These are phyloP conservation scores for Pythium biforme DNA, from an alignment of 352 stramenopile genomes.

Conservation along the genomic window DNA sequence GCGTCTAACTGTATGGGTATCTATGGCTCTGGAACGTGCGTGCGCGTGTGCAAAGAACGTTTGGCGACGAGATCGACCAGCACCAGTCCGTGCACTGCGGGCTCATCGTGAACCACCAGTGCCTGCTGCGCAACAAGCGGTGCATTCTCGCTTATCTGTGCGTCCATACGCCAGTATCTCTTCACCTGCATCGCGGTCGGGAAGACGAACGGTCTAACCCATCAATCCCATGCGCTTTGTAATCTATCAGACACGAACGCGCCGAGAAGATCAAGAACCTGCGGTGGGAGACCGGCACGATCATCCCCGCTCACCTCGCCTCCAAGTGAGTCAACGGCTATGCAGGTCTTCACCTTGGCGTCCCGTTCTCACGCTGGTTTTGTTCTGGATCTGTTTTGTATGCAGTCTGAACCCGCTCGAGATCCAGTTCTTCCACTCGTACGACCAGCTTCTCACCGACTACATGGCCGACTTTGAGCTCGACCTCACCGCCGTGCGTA, in stretches of 20 bases:
- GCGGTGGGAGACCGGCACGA: conserved; percentile 88
- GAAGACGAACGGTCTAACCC: no score
- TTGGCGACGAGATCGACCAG: conserved; percentile 60
- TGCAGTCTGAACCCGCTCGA: conserved; percentile 78
- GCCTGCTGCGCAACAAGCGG: conserved; percentile 89
- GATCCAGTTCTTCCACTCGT: conserved; percentile 89
- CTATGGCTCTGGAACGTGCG: no score
- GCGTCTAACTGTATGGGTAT: background rate
- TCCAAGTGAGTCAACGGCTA: conserved; percentile 44
- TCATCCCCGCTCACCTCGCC: conserved; percentile 75
- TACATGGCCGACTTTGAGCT: conserved; percentile 90
- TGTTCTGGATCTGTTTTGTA: background rate
- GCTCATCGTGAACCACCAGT: conserved; percentile 89
- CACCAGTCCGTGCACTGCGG: conserved; percentile 65
- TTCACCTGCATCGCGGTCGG: no score
- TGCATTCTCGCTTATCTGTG: conserved; percentile 88
- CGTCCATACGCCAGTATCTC: no score
- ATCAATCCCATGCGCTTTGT: no score
- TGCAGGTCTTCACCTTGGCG: no score
- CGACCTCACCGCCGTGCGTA: conserved; percentile 71
- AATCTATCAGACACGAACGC: conserved; percentile 75
- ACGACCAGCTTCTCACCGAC: conserved; percentile 89
- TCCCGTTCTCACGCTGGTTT: background rate
- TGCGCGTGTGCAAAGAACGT: conserved; percentile 59
- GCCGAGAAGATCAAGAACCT: conserved; percentile 88